These are phyloP conservation scores for Starmerella vaccinii DNA, from an alignment of 805 yeast species.

Conservation along the genomic window DNA sequence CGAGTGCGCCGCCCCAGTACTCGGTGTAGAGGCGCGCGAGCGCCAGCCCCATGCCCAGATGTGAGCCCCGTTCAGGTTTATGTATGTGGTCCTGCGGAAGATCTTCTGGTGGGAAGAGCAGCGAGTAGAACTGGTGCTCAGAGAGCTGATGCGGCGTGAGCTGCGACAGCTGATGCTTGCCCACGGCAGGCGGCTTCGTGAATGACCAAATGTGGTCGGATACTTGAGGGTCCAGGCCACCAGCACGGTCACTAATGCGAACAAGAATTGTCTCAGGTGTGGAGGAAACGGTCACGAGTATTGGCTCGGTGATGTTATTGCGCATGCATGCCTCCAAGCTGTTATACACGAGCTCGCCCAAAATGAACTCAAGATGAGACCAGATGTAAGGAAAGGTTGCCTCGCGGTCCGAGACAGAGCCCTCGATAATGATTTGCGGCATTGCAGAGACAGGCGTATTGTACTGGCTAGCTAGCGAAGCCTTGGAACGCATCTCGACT, in stretches of 20 bases:
- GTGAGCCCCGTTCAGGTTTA: conserved; percentile 62
- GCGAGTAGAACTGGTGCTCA: conserved; percentile 19
- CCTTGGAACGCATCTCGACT: conserved; percentile 24
- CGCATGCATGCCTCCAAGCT: conserved; percentile 71
- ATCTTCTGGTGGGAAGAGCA: conserved; percentile 22
- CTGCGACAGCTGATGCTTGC: background rate
- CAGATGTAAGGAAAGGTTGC: conserved; percentile 72
- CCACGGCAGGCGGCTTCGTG: conserved; percentile 34
- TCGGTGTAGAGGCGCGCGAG: conserved; percentile 89
- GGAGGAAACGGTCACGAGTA: conserved; percentile 63
- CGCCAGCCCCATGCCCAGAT: conserved; percentile 81
- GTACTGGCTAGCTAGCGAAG: conserved; percentile 32
- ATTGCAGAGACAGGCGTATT: conserved; percentile 33
- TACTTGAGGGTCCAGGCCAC: conserved; percentile 57
- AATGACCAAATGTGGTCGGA: conserved; percentile 74
- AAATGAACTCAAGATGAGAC: conserved; percentile 72
- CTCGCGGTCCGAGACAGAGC: conserved; percentile 35
- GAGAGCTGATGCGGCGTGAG: conserved; percentile 20
- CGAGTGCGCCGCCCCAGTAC: conserved; percentile 89
- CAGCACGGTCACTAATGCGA: conserved; percentile 81
- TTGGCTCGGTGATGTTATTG: conserved; percentile 40
- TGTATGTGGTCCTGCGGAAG: conserved; percentile 7
- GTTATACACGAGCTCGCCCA: conserved; percentile 82
- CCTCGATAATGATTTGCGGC: conserved; percentile 72
- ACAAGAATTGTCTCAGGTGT: conserved; percentile 59